Percentiles rank a stretch among this genome's conserved stretches.
Conservation (phyloP, 225 moss, liverwort and hornwort genomes). For the Pseudisothecium myosuroides region DNA sequence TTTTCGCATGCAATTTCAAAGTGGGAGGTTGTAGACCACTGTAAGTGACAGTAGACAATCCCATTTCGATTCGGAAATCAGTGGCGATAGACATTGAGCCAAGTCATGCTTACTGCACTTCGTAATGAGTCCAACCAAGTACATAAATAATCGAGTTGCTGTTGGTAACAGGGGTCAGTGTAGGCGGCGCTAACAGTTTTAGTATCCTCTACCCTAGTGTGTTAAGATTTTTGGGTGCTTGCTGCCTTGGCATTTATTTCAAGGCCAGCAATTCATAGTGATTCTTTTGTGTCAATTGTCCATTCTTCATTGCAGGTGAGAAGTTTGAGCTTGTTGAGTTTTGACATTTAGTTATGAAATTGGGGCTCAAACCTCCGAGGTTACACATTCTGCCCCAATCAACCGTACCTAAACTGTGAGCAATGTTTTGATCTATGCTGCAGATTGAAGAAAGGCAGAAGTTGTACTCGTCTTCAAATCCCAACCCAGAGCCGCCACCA, state of each 20-base stretch:
- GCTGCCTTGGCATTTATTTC: neutral
- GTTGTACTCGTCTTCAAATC: conserved; percentile 27
- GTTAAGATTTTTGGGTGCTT: neutral
- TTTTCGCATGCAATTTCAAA: neutral
- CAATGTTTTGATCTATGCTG: conserved; percentile 14
- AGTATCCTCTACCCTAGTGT: neutral
- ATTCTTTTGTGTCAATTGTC: neutral
- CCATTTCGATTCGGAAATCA: neutral
- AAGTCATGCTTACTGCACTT: neutral
- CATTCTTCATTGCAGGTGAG: neutral
- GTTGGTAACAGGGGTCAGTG: neutral
- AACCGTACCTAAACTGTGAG: neutral
- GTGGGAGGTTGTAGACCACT: neutral
- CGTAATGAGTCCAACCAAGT: neutral
- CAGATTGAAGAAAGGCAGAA: conserved; percentile 82
- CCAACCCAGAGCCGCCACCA: conserved; percentile 13
- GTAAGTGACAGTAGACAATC: neutral
- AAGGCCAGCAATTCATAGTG: neutral
- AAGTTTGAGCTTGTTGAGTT: neutral
- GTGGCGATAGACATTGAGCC: neutral
- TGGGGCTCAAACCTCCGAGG: neutral
- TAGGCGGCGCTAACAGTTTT: neutral
- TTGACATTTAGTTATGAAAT: neutral
- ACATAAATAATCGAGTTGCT: neutral
- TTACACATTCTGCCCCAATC: neutral